Base-by-base conservation (phyloP, 148 eudicot genomes). In the Bassia scoparia region DNA sequence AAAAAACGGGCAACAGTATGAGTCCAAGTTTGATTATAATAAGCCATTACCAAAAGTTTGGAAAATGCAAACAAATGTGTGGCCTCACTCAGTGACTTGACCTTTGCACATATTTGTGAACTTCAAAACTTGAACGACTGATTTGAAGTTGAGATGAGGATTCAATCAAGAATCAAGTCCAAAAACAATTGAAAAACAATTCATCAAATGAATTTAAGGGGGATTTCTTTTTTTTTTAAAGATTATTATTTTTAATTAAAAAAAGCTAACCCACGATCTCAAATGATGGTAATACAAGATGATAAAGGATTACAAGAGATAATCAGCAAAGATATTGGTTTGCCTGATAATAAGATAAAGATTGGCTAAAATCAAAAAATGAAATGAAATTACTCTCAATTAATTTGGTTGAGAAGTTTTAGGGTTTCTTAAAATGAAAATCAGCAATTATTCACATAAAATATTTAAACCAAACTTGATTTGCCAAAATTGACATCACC, bases 401-500 rank as follows among this genome's bases (percentile, higher is more conserved):
- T n/a, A n/a, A 15, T 61, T 61, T 58, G 34, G 67, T 73, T 50
- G 46, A 41, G 30, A 52, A 53, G 2, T 38, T 20, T 69, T 81
- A 81, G 83, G 83, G 83, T 81, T 81, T 31, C 67, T 69, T 34
- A 5, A 73, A 72, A 62, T 68, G 74, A 73, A 81, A 81, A 53
- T 6, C 34, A 34, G 2, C 5, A 46, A 73, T 68, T 77, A 76
- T 68, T 0, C 71, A 81, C 83, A 81, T 81, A 81, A 81, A 81
- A 81, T 81, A 73, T 70, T 49, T n/a, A n/a, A n/a, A n/a, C n/a
- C n/a, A 79, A 79, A 76, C 35, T 70, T 72, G 52, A 18, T 59
- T 71, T 44, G 68, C 66, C 77, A 67, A 60, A 69, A 61, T 62
- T 33, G 67, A 60, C 41, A 80, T 71, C 33, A 67, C 83, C 72